phyloP scores from a whole-genome alignment of 257 asterid species.

The Cruciata laevipes region DNA sequence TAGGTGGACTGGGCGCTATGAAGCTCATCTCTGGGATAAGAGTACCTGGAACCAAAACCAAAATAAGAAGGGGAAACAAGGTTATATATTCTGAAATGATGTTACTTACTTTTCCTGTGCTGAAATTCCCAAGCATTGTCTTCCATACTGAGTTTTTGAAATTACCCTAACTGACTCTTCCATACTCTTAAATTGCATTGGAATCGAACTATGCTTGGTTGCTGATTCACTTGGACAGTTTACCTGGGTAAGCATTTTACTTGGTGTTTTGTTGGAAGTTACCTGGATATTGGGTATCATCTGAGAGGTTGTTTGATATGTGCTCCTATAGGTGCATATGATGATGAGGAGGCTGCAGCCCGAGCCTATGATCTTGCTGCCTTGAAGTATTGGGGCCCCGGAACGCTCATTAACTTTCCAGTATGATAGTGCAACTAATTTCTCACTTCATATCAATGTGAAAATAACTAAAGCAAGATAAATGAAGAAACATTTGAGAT shows the following conservation, averaged over 20 bases:
- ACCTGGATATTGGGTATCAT: slow-evolving; percentile 1
- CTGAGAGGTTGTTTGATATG: slow-evolving; percentile 17
- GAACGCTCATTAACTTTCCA: slow-evolving; percentile 93
- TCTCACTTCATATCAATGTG: neutral
- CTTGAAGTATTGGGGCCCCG: slow-evolving; percentile 97
- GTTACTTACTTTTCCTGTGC: neutral
- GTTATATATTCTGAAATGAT: slow-evolving; percentile 24
- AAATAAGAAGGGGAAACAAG: slow-evolving; percentile 98
- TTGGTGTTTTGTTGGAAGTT: slow-evolving; percentile 10
- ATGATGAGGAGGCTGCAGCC: slow-evolving; percentile 99
- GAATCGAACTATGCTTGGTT: slow-evolving; percentile 23
- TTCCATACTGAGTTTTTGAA: neutral
- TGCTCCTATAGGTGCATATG: slow-evolving; percentile 73
- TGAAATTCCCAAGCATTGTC: neutral
- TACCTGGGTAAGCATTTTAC: slow-evolving; percentile 76
- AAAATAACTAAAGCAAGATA: slow-evolving; percentile 11
- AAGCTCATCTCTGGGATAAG: slow-evolving; percentile 99
- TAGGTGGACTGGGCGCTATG: slow-evolving; percentile 99
- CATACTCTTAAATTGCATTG: slow-evolving; percentile 19
- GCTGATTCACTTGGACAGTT: slow-evolving; percentile 49
- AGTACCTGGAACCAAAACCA: slow-evolving; percentile 99
- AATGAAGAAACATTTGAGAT: neutral
- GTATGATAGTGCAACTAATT: slow-evolving; percentile 38
- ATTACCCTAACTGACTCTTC: slow-evolving; percentile 4
- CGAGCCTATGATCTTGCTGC: slow-evolving; percentile 99